Evolutionary conservation across 805 yeast species (phyloP).

Genomic region (Nematodospora valgi): DNA sequence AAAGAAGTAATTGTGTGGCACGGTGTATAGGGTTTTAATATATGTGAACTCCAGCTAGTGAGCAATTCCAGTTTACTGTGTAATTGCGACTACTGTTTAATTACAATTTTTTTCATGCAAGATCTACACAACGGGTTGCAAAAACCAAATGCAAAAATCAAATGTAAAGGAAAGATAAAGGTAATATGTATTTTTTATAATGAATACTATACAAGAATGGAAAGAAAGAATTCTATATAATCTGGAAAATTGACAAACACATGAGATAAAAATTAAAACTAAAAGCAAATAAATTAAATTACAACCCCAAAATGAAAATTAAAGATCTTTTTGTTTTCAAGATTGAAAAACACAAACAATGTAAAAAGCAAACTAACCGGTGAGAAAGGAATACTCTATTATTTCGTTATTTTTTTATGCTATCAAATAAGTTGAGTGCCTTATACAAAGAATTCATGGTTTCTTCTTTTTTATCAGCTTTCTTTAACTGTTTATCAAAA

Average conservation of each 20-base stretch:
- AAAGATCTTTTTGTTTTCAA: background rate
- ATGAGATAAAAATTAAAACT: background rate
- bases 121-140: background rate
- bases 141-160: background rate
- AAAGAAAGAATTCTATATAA: conserved; percentile 4
- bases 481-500: conserved; percentile 11
- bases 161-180: too few species aligned
- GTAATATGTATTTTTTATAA: background rate
- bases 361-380: too few species aligned
- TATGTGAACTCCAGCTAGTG: too few species aligned
- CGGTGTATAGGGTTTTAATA: too few species aligned
- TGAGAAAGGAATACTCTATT: too few species aligned
- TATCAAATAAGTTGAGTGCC: conserved; percentile 22
- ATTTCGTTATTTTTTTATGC: too few species aligned
- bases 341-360: too few species aligned
- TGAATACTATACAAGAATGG: conserved; percentile 4
- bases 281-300: background rate
- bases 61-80: too few species aligned
- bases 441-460: conserved; percentile 17
- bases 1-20: conserved; percentile 11
- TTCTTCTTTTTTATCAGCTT: conserved; percentile 10
- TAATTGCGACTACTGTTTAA: too few species aligned
- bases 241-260: too few species aligned
- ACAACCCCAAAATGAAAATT: conserved; percentile 1
- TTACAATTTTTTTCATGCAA: too few species aligned